phyloP scores from a whole-genome alignment of 345 rosid species.

The Camelina sativa region DNA sequence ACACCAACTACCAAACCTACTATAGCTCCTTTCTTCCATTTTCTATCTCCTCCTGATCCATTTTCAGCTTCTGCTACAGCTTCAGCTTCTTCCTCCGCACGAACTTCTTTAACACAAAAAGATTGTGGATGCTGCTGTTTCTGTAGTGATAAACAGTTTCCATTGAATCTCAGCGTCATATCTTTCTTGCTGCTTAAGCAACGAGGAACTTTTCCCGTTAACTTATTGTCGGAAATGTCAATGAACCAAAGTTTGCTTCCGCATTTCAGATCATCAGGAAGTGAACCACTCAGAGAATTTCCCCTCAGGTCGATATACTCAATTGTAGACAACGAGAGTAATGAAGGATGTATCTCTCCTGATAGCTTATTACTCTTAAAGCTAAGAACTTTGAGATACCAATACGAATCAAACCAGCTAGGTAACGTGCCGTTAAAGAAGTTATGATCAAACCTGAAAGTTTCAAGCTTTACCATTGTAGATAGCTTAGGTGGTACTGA shows the following conservation, averaged over 20 bases:
- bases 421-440: slow-evolving; percentile 70
- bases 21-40: slow-evolving; percentile 49
- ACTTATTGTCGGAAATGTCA: slow-evolving; percentile 63
- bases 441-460: slow-evolving; percentile 57
- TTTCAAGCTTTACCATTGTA: slow-evolving; percentile 65
- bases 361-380: slow-evolving; percentile 56
- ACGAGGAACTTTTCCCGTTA: slow-evolving; percentile 61
- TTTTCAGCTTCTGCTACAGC: slow-evolving; percentile 37
- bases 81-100: slow-evolving; percentile 24
- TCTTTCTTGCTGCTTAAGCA: slow-evolving; percentile 53
- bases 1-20: slow-evolving; percentile 51
- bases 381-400: slow-evolving; percentile 57
- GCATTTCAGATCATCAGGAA: slow-evolving; percentile 56
- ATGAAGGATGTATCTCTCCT: slow-evolving; percentile 55
- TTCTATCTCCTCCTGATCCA: slow-evolving; percentile 43
- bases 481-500: slow-evolving; percentile 70
- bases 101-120: slow-evolving; percentile 52
- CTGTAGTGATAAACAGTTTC: slow-evolving; percentile 63
- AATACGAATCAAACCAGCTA: slow-evolving; percentile 54
- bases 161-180: slow-evolving; percentile 46
- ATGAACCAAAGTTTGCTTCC: slow-evolving; percentile 58
- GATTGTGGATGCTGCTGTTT: slow-evolving; percentile 58
- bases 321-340: slow-evolving; percentile 60
- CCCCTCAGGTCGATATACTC: slow-evolving; percentile 62
- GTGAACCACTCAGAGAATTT: slow-evolving; percentile 59